These are phyloP conservation scores for Skeletonema menzelii DNA, from an alignment of 108 stramenopile species.

Conservation along the genomic window DNA sequence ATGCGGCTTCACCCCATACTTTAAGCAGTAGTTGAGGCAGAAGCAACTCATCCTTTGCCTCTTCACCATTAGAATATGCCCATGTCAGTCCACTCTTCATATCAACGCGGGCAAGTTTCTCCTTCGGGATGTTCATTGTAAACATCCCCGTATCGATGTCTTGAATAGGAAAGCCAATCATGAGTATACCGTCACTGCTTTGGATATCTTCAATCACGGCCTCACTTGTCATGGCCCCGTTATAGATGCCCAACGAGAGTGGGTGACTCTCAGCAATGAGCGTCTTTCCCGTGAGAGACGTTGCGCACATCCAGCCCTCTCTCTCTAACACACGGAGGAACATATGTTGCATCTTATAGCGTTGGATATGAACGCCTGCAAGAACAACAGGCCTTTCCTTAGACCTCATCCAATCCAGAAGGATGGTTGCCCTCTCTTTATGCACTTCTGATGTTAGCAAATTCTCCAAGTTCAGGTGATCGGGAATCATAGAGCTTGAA, in stretches of 20 bases:
- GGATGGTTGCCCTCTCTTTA: background rate
- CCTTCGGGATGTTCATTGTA: background rate
- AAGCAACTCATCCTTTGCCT: slow-evolving; percentile 1
- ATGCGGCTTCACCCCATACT: background rate
- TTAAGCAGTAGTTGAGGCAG: background rate
- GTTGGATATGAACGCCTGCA: background rate
- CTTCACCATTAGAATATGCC: background rate
- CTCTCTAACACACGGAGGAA: background rate
- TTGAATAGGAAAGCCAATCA: background rate
- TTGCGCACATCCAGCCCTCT: slow-evolving; percentile 1
- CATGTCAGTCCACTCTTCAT: background rate
- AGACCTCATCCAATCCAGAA: slow-evolving; percentile 1
- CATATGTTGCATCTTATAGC: too few species aligned
- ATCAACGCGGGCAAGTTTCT: background rate
- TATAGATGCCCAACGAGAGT: background rate
- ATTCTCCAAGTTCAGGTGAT: too few species aligned
- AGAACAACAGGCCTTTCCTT: slow-evolving; percentile 2
- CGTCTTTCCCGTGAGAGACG: slow-evolving; percentile 6
- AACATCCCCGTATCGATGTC: background rate
- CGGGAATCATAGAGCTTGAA: too few species aligned
- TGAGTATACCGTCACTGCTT: background rate
- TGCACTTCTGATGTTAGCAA: background rate
- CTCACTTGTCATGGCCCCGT: slow-evolving; percentile 2
- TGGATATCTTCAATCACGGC: background rate
- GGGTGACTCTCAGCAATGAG: slow-evolving; percentile 3